Percentiles rank a stretch among this genome's conserved stretches.
Conservation (phyloP, 2,329 filamentous ascomycete species). For the Alternaria sp. region DNA sequence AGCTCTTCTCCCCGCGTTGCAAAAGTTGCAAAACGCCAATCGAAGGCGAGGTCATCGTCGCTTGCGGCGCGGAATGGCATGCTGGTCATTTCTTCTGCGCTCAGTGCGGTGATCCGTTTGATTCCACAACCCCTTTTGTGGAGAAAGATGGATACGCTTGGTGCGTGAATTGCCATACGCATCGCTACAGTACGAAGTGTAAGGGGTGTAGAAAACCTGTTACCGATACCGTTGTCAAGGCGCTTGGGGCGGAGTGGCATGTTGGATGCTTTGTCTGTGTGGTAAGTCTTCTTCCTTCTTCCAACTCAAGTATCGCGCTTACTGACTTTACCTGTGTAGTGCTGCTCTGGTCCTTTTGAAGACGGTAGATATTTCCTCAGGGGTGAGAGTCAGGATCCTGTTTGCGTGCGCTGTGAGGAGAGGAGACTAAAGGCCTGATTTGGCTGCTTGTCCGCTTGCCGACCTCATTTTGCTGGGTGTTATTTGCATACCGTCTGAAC, state of each 20-base stretch:
- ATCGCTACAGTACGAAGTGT: conserved; percentile 89
- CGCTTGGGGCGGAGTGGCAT: conserved; percentile 93
- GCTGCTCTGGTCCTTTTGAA: conserved; percentile 67
- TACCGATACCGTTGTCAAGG: conserved; percentile 87
- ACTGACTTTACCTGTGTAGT: conserved; percentile 48
- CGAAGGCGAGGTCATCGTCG: conserved; percentile 91
- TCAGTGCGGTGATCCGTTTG: conserved; percentile 88
- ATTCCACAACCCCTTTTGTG: conserved; percentile 77
- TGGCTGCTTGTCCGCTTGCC: neutral
- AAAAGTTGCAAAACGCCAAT: conserved; percentile 97
- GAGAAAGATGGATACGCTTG: conserved; percentile 98
- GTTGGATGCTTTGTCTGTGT: conserved; percentile 86
- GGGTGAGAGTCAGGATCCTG: conserved; percentile 65
- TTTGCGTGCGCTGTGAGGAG: conserved; percentile 70
- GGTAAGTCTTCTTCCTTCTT: conserved; percentile 48
- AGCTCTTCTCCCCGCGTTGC: conserved; percentile 89
- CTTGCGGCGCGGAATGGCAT: conserved; percentile 95
- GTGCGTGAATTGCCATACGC: conserved; percentile 93
- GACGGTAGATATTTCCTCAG: conserved; percentile 71
- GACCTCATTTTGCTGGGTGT: neutral
- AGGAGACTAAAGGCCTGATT: conserved; percentile 65
- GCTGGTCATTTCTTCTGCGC: conserved; percentile 99
- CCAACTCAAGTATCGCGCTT: neutral
- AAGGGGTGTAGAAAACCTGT: conserved; percentile 84
- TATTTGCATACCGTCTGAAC: neutral